phyloP scores from a whole-genome alignment of 495 filamentous ascomycete species.

The Cairneyella variabilis region DNA sequence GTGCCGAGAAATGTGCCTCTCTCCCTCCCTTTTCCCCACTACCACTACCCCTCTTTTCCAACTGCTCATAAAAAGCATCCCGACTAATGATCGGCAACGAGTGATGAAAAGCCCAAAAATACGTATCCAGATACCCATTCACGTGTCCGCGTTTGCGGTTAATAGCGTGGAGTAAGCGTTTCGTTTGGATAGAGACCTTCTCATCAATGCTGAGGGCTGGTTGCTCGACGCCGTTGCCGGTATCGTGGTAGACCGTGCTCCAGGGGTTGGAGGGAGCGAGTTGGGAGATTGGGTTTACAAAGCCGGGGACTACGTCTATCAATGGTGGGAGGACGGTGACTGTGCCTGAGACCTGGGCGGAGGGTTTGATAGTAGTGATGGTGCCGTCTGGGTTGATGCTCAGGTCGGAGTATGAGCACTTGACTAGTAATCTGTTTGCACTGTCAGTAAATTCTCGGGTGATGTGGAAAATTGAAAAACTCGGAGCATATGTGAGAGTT shows the following conservation, averaged over 20 bases:
- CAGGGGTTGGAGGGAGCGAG: too few relatives aligned
- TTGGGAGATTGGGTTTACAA: too few relatives aligned
- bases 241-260: too few relatives aligned
- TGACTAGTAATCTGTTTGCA: conserved; percentile 1
- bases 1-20: conserved; percentile 11
- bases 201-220: background rate
- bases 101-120: conserved; percentile 13
- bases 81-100: conserved; percentile 14
- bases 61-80: conserved; percentile 2
- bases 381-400: too few relatives aligned
- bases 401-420: conserved; percentile 10
- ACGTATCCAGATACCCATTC: background rate
- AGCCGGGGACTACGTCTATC: too few relatives aligned
- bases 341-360: too few relatives aligned
- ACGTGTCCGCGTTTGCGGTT: conserved; percentile 5
- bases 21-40: too few relatives aligned
- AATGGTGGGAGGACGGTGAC: too few relatives aligned
- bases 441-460: background rate
- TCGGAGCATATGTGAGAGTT: too few relatives aligned
- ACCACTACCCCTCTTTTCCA: background rate
- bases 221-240: too few relatives aligned
- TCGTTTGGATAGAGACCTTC: conserved; percentile 1
- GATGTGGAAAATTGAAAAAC: too few relatives aligned
- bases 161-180: conserved; percentile 10
- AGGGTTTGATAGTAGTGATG: too few relatives aligned